Percentiles rank a stretch among this genome's conserved stretches.
Conservation (phyloP, 441 rosid genomes). For the Jatropha multifida region DNA sequence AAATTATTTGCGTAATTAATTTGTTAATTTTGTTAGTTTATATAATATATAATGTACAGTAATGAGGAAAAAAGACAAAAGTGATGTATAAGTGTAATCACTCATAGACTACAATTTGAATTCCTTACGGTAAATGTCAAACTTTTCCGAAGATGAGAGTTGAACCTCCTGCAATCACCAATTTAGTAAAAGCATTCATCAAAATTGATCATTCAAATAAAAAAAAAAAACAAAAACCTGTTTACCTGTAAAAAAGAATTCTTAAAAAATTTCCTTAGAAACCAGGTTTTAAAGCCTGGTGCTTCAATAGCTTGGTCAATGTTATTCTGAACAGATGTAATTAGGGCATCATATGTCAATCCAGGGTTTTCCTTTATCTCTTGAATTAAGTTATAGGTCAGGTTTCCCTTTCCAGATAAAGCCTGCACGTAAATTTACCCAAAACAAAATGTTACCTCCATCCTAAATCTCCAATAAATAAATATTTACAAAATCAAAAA, state of each 20-base stretch:
- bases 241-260: constrained; percentile 6
- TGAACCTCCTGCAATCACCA: constrained; percentile 15
- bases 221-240: background rate
- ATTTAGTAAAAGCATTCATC: background rate
- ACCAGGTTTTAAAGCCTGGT: background rate
- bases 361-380: background rate
- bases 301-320: constrained; percentile 12
- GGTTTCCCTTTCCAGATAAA: background rate
- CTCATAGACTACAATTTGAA: background rate
- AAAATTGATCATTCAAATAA: background rate
- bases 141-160: constrained; percentile 13
- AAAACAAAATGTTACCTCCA: too few relatives aligned
- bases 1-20: too few relatives aligned
- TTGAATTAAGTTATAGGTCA: constrained; percentile 12
- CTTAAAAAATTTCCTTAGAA: constrained; percentile 7
- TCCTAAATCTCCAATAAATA: too few relatives aligned
- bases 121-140: constrained; percentile 1
- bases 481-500: too few relatives aligned
- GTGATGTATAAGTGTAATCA: too few relatives aligned
- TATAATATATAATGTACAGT: too few relatives aligned
- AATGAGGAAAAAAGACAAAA: too few relatives aligned
- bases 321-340: constrained; percentile 9
- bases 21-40: too few relatives aligned
- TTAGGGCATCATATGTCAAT: constrained; percentile 1
- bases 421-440: background rate